Conservation (phyloP, 176 grass and related monocot genomes). For the Ensete glaucum region DNA sequence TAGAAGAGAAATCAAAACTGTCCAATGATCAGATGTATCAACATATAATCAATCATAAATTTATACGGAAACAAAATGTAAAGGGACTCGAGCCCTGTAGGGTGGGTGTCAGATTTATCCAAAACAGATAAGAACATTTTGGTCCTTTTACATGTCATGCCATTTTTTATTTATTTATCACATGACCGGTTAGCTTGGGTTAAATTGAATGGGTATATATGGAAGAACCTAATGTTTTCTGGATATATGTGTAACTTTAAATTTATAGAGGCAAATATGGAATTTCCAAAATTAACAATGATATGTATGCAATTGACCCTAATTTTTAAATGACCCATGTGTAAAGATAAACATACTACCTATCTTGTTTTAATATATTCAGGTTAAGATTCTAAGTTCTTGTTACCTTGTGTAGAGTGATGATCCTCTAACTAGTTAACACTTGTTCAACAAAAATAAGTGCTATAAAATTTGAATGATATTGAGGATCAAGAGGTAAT, state of each 20-base stretch:
- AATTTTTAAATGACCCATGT: not conserved
- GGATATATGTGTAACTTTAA: not conserved
- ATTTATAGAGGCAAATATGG: not conserved
- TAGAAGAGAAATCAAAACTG: too few species aligned
- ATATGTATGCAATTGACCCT: too few species aligned
- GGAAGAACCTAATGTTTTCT: not conserved
- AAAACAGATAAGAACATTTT: too few species aligned
- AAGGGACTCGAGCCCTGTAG: too few species aligned
- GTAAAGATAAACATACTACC: not conserved
- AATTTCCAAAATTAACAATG: not conserved
- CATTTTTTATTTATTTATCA: too few species aligned
- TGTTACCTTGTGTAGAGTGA: not conserved
- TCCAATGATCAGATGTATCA: too few species aligned
- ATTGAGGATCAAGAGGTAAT: slow-evolving; percentile 7
- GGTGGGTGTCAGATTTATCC: too few species aligned
- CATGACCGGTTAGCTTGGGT: too few species aligned
- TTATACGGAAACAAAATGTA: too few species aligned
- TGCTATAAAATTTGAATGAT: not conserved
- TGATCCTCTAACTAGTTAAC: not conserved
- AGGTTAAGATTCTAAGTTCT: too few species aligned
- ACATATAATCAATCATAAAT: too few species aligned
- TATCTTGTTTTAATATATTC: not conserved
- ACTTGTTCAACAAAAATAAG: not conserved
- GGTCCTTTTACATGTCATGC: too few species aligned
- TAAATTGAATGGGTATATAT: not conserved